Evolutionary conservation across 1,139 yeast genomes (phyloP), one percentile per base, ranked within the genome.

Genomic region (Pichia sorboxylosa): DNA sequence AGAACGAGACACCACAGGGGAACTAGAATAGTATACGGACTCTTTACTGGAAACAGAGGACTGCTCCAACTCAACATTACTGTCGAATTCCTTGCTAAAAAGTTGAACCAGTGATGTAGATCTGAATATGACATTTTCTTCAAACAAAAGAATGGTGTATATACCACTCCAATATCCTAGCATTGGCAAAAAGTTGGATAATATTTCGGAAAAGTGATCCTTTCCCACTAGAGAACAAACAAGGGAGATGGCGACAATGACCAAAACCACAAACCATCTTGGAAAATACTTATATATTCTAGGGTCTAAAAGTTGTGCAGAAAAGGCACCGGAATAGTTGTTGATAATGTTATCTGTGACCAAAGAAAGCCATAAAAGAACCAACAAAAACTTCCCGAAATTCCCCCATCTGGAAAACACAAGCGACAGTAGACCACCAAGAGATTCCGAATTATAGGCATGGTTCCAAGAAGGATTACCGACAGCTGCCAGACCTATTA

Each of bases 171-270:
- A 85, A 58, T 85, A 85, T 1, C 94, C 94, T 39, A 85, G 72
- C 95, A 85, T 84, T 8, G 96, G 95, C 45, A 85, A 62, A 59
- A 85, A 85, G 49, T 84, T 85, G n/a, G 85, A 73, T 49, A 85
- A 61, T 40, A 84, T 83, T 4, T 74, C 65, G 29, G 85, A 66
- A 51, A 85, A 80, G 45, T 75, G 73, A 53, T 80, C 61, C 47
- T 83, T 67, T 9, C 96, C 96, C 9, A 73, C 90, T 33, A 79
- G 51, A 1, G 90, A 78, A 51, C 80, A 68, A 2, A 79, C 73
- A 44, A 82, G 61, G 46, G 75, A 78, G 16, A 81, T 59, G 1
- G 64, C 71, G 4, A 87, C 81, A 23, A 80, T 65, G 2, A 70
- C 53, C 29, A 82, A 58, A 1, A 83, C 78, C 71, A 87, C 73